Percentiles rank a stretch among this genome's conserved stretches.
phyloP scores from a whole-genome alignment of 345 rosid genomes.

The Lepidium sativum region DNA sequence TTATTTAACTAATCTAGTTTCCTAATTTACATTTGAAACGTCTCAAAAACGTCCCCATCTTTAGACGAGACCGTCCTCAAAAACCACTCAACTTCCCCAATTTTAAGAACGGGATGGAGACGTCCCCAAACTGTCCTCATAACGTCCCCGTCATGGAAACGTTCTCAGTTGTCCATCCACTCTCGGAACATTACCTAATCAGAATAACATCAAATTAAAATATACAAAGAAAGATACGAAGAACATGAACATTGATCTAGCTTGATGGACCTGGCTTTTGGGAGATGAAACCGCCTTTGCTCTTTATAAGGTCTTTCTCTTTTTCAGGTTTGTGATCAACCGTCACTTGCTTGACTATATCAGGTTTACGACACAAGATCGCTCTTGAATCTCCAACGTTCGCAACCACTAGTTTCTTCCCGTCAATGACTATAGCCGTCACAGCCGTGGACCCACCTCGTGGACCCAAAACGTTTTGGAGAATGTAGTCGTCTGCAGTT shows the following conservation, averaged over 20 bases:
- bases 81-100: too few species aligned
- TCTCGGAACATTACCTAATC: slow-evolving; percentile 32
- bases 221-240: too few species aligned
- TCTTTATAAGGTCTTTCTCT: slow-evolving; percentile 37
- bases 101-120: too few species aligned
- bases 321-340: slow-evolving; percentile 41
- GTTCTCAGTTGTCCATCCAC: slow-evolving; percentile 53
- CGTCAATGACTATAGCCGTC: slow-evolving; percentile 37
- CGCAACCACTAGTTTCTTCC: slow-evolving; percentile 37
- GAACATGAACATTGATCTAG: too few species aligned
- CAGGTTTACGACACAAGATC: slow-evolving; percentile 27
- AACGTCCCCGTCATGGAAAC: too few species aligned
- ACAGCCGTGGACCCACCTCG: slow-evolving; percentile 51
- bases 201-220: not conserved
- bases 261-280: slow-evolving; percentile 20
- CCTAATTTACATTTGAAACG: too few species aligned
- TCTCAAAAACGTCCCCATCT: too few species aligned
- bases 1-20: too few species aligned
- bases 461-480: slow-evolving; percentile 26
- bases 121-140: too few species aligned
- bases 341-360: slow-evolving; percentile 27
- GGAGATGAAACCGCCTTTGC: slow-evolving; percentile 41
- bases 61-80: too few species aligned
- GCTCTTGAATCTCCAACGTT: slow-evolving; percentile 53
- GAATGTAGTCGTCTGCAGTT: slow-evolving; percentile 33